These are phyloP conservation scores for Schrenkiella parvula DNA, from an alignment of 345 rosid species.

Conservation along the genomic window DNA sequence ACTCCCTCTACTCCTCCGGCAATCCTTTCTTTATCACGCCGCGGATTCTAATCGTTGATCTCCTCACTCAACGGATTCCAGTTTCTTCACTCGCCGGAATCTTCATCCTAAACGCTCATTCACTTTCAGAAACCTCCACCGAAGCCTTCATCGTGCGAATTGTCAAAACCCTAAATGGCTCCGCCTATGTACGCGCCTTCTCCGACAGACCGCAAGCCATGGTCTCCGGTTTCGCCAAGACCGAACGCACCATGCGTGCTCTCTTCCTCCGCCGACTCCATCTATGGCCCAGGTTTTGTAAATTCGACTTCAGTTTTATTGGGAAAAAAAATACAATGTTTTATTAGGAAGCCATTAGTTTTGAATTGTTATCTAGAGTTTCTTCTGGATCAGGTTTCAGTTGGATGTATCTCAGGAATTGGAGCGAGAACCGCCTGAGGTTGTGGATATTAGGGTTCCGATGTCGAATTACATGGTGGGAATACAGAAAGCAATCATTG, in stretches of 20 bases:
- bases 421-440: constrained; percentile 77
- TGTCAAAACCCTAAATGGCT: constrained; percentile 45
- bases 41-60: constrained; percentile 84
- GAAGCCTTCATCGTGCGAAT: constrained; percentile 86
- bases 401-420: constrained; percentile 85
- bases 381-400: constrained; percentile 84
- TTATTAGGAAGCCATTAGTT: neutral
- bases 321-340: neutral
- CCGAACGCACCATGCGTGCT: constrained; percentile 80
- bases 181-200: constrained; percentile 55
- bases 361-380: neutral
- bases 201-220: constrained; percentile 76
- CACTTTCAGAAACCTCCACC: constrained; percentile 71
- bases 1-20: constrained; percentile 74
- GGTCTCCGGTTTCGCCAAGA: constrained; percentile 80
- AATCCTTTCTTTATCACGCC: constrained; percentile 64
- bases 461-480: constrained; percentile 79
- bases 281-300: constrained; percentile 92
- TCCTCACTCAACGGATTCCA: constrained; percentile 54
- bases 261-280: constrained; percentile 58
- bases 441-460: constrained; percentile 78
- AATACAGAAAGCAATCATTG: constrained; percentile 80
- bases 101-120: constrained; percentile 55
- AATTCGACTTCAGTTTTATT: constrained; percentile 1
- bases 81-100: constrained; percentile 56